These are phyloP conservation scores for Fonsecaea multimorphosa DNA, from an alignment of 2,329 filamentous ascomycete genomes.

Conservation along the genomic window DNA sequence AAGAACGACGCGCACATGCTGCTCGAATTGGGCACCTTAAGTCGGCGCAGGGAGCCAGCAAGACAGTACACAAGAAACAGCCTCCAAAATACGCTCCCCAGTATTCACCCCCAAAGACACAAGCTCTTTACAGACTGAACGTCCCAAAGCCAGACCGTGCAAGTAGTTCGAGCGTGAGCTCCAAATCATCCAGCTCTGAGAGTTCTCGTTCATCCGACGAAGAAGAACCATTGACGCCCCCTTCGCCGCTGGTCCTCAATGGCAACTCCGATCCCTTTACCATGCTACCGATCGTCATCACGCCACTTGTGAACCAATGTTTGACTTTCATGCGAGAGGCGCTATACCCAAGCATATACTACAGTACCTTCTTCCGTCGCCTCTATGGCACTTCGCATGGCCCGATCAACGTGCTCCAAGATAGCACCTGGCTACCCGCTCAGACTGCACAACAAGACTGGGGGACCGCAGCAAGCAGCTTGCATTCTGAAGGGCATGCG, in stretches of 20 bases:
- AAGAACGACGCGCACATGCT: conserved; percentile 9
- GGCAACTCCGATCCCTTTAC: conserved; percentile 14
- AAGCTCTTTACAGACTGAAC: conserved; percentile 5
- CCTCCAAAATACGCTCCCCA: background rate
- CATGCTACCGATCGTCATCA: conserved; percentile 6
- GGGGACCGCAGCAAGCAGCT: background rate
- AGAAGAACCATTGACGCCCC: background rate
- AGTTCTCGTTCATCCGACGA: background rate
- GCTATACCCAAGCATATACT: conserved; percentile 9
- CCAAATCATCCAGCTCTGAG: background rate
- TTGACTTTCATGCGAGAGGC: conserved; percentile 12
- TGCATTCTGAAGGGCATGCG: background rate
- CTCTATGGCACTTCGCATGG: conserved; percentile 1
- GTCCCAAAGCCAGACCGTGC: background rate
- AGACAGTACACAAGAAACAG: background rate
- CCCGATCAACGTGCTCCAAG: conserved; percentile 8
- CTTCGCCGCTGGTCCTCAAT: conserved; percentile 8
- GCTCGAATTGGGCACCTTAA: conserved; percentile 2
- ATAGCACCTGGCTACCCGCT: conserved; percentile 12
- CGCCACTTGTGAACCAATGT: conserved; percentile 4
- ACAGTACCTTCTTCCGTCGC: conserved; percentile 9
- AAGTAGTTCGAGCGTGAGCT: background rate
- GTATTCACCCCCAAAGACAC: background rate
- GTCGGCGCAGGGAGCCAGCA: background rate
- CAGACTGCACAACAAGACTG: conserved; percentile 5